Percentiles rank a stretch among this genome's conserved stretches.
Evolutionary conservation across 441 rosid species (phyloP).

Genomic region (Pelargonium cotyledonis): DNA sequence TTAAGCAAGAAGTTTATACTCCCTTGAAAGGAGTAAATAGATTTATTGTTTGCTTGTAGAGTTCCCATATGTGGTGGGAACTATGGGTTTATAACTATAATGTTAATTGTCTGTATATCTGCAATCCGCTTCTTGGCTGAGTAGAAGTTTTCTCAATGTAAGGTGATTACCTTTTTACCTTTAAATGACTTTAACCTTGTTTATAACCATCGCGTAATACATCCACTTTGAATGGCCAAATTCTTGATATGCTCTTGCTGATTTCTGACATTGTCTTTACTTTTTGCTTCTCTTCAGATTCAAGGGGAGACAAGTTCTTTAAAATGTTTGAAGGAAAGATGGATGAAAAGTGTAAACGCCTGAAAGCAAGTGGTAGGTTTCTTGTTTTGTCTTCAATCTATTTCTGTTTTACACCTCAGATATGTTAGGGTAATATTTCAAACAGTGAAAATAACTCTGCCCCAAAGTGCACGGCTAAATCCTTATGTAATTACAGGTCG

Average conservation of each 20-base stretch:
- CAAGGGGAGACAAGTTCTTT: slow-evolving; percentile 56
- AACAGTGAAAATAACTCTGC: slow-evolving; percentile 5
- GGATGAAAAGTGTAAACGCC: slow-evolving; percentile 67
- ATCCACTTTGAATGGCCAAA: background rate
- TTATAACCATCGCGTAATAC: background rate
- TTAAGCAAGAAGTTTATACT: slow-evolving; percentile 1
- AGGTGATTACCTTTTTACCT: too few species aligned
- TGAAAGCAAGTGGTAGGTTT: slow-evolving; percentile 69
- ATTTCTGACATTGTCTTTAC: background rate
- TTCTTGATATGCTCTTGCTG: background rate
- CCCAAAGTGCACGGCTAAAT: slow-evolving; percentile 21
- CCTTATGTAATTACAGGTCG: slow-evolving; percentile 43
- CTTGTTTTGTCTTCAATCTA: background rate
- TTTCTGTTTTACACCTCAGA: background rate
- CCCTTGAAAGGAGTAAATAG: background rate
- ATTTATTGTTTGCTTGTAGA: background rate
- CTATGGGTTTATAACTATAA: background rate
- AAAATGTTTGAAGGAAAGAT: slow-evolving; percentile 73
- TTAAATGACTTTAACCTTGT: slow-evolving; percentile 1
- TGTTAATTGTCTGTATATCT: background rate
- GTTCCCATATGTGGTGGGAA: background rate
- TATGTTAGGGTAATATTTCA: background rate
- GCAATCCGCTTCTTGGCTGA: background rate
- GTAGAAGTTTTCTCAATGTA: background rate
- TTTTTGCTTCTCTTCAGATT: slow-evolving; percentile 46